Conservation (phyloP, 202 grass and related monocot genomes). For the Musa balbisiana region DNA sequence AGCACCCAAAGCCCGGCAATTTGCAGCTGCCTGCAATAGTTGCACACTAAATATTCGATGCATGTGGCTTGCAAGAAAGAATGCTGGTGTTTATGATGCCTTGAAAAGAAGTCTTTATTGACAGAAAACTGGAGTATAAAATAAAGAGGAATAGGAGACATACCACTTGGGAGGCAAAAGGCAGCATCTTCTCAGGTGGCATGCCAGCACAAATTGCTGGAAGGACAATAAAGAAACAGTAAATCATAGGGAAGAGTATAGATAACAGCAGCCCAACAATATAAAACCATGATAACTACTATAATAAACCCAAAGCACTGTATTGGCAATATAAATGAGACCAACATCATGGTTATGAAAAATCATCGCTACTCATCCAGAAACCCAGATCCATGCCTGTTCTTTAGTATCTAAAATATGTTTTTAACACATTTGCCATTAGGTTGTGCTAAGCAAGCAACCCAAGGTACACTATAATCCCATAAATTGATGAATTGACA, state of each 20-base stretch:
- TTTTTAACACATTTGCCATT: too few relatives aligned
- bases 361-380: too few relatives aligned
- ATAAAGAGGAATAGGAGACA: background rate
- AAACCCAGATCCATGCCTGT: too few relatives aligned
- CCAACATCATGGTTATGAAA: too few relatives aligned
- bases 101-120: too few relatives aligned
- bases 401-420: too few relatives aligned
- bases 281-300: background rate
- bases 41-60: background rate
- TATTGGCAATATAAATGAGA: too few relatives aligned
- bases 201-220: conserved; percentile 65
- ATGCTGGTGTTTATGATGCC: background rate
- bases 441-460: too few relatives aligned
- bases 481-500: too few relatives aligned
- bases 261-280: background rate
- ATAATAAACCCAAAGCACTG: too few relatives aligned
- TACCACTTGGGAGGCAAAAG: conserved; percentile 74
- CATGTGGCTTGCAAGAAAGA: background rate
- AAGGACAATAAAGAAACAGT: background rate
- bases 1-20: conserved; percentile 75
- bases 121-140: background rate
- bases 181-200: conserved; percentile 71
- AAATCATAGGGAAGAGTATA: background rate
- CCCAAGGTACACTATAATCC: too few relatives aligned
- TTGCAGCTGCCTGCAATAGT: conserved; percentile 52